Evolutionary conservation across 2,329 filamentous ascomycete species (phyloP).

Genomic region (Aureobasidium sp.): DNA sequence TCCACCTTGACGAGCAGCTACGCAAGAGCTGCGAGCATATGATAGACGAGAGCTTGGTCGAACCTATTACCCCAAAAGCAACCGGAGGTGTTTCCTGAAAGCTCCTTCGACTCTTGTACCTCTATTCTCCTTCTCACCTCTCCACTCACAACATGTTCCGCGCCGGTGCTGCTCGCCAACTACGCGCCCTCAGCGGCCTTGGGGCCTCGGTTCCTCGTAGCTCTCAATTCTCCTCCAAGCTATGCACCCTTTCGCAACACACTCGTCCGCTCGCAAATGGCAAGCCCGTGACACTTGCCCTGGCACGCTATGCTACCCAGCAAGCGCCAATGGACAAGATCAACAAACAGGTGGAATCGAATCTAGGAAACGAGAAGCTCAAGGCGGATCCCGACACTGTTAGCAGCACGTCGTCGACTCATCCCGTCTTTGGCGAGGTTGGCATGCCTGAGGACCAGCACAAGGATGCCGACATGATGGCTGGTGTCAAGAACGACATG

Average conservation of each 20-base stretch:
- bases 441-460: conserved; percentile 25
- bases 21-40: neutral
- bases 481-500: conserved; percentile 34
- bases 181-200: conserved; percentile 30
- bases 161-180: conserved; percentile 35
- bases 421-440: conserved; percentile 34
- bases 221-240: conserved; percentile 34
- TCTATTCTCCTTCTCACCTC: conserved; percentile 1
- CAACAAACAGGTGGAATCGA: conserved; percentile 50
- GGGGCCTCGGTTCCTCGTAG: conserved; percentile 16
- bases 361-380: conserved; percentile 48
- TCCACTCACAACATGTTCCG: conserved; percentile 32
- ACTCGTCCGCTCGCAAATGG: conserved; percentile 25
- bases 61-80: neutral
- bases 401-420: conserved; percentile 46
- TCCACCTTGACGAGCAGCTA: conserved; percentile 1
- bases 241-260: conserved; percentile 31
- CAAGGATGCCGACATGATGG: conserved; percentile 38
- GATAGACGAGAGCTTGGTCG: conserved; percentile 1
- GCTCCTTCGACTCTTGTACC: neutral
- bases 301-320: conserved; percentile 17
- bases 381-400: conserved; percentile 53
- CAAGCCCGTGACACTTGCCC: conserved; percentile 27
- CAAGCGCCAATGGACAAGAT: conserved; percentile 36
- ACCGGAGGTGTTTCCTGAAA: neutral